Conservation (phyloP, 2,329 filamentous ascomycete species). For the Aciculosporium take region DNA sequence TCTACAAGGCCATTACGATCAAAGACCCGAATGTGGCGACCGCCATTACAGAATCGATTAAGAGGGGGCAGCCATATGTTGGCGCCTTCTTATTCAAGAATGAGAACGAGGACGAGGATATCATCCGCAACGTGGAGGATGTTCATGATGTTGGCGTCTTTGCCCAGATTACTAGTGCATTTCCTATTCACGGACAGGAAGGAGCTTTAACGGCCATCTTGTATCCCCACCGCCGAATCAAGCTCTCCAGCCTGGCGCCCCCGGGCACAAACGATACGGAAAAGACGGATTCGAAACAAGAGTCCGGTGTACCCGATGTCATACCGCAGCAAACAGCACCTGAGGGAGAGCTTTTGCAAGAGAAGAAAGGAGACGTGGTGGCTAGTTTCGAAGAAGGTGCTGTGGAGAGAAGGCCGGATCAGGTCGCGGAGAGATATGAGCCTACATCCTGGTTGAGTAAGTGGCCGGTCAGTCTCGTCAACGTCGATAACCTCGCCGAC, state of each 20-base stretch:
- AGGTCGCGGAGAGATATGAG: constrained; percentile 50
- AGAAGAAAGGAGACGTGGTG: constrained; percentile 85
- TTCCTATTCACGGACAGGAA: constrained; percentile 77
- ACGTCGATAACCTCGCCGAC: constrained; percentile 84
- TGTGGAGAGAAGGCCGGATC: constrained; percentile 43
- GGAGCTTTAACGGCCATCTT: constrained; percentile 80
- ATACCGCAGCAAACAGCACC: constrained; percentile 36
- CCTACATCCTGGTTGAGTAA: constrained; percentile 83
- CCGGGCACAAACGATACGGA: constrained; percentile 41
- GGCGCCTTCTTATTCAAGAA: constrained; percentile 96
- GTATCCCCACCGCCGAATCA: constrained; percentile 90
- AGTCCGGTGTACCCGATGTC: constrained; percentile 39
- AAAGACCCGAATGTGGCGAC: constrained; percentile 80
- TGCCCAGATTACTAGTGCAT: constrained; percentile 92
- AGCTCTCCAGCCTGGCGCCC: constrained; percentile 69
- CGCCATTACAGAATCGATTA: constrained; percentile 92
- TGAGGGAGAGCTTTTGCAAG: constrained; percentile 38
- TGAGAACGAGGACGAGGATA: constrained; percentile 82
- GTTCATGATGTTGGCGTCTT: constrained; percentile 96
- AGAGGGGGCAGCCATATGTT: constrained; percentile 91
- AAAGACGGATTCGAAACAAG: constrained; percentile 35
- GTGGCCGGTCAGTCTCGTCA: constrained; percentile 85
- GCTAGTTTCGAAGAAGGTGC: constrained; percentile 86
- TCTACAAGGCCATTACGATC: constrained; percentile 98
- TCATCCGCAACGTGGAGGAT: constrained; percentile 79